Conservation (phyloP, 75 land plant species). For the Cryptomeria japonica region DNA sequence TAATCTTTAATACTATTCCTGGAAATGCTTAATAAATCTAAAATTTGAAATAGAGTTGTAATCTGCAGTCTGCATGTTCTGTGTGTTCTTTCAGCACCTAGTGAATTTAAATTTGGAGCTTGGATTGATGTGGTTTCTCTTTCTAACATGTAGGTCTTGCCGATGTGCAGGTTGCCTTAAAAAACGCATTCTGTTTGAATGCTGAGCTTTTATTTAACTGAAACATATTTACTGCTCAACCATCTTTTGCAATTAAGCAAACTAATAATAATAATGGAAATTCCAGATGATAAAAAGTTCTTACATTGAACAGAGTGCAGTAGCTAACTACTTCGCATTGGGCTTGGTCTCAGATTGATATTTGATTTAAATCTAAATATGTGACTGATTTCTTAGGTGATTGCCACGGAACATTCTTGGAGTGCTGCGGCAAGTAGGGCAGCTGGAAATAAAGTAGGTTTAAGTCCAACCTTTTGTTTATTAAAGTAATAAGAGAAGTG, state of each 20-base stretch:
- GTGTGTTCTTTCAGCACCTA: no score
- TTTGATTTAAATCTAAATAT: neutral
- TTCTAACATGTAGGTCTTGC: no score
- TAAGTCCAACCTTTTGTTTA: neutral
- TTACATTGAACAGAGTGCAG: neutral
- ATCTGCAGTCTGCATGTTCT: no score
- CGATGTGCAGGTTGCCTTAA: no score
- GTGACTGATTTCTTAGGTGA: slow-evolving; percentile 15
- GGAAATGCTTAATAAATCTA: no score
- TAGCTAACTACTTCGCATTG: neutral
- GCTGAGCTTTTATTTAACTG: neutral
- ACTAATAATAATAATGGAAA: neutral
- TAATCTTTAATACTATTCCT: no score
- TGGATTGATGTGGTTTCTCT: no score
- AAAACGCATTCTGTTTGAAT: neutral
- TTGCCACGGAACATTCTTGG: slow-evolving; percentile 79
- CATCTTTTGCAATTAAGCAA: neutral
- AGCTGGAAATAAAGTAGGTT: slow-evolving; percentile 65
- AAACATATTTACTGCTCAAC: neutral
- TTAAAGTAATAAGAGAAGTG: neutral
- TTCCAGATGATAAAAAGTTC: neutral
- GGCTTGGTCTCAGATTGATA: neutral
- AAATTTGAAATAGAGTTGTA: no score
- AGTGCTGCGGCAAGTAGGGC: slow-evolving; percentile 78
- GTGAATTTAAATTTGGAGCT: no score